Percentiles rank a stretch among this genome's conserved stretches.
Evolutionary conservation across 164 flowering plant genomes (phyloP).

Genomic region (Taxillus chinensis): DNA sequence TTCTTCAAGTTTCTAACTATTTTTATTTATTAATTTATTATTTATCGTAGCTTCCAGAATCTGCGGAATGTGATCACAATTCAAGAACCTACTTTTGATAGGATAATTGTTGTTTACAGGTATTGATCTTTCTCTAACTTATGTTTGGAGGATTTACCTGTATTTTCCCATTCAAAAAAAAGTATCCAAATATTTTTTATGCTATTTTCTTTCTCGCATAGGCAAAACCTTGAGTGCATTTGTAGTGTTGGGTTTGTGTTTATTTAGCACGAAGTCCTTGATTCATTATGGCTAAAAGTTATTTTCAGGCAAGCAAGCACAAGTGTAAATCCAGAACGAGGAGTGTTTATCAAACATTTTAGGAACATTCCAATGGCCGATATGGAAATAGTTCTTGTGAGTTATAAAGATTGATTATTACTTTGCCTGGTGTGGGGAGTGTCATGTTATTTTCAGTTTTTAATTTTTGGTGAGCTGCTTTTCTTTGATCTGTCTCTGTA

Average conservation of each 20-base stretch:
- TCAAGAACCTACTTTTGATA: constrained; percentile 94
- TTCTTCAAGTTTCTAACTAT: too few relatives aligned
- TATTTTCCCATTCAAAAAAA: background rate
- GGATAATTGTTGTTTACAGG: constrained; percentile 95
- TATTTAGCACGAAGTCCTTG: background rate
- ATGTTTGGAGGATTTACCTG: background rate
- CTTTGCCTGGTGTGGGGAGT: background rate
- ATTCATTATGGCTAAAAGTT: background rate
- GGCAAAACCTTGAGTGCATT: too few relatives aligned
- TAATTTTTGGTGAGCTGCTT: background rate
- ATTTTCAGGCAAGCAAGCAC: constrained; percentile 58
- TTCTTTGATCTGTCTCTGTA: background rate
- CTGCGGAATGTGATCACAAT: constrained; percentile 62
- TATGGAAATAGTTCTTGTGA: constrained; percentile 89
- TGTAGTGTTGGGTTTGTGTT: background rate
- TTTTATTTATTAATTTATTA: background rate
- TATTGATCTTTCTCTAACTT: constrained; percentile 10
- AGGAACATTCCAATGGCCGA: constrained; percentile 99
- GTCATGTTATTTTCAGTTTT: background rate
- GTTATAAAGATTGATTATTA: constrained; percentile 11
- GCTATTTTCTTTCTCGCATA: background rate
- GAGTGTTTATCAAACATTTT: constrained; percentile 86
- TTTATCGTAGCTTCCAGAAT: constrained; percentile 37
- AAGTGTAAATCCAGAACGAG: constrained; percentile 43
- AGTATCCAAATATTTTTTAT: background rate